A percentile compares a stretch with the other conserved stretches of the same genome.
Evolutionary conservation across 805 yeast species (phyloP).

Genomic region (Ogataea saltuana): DNA sequence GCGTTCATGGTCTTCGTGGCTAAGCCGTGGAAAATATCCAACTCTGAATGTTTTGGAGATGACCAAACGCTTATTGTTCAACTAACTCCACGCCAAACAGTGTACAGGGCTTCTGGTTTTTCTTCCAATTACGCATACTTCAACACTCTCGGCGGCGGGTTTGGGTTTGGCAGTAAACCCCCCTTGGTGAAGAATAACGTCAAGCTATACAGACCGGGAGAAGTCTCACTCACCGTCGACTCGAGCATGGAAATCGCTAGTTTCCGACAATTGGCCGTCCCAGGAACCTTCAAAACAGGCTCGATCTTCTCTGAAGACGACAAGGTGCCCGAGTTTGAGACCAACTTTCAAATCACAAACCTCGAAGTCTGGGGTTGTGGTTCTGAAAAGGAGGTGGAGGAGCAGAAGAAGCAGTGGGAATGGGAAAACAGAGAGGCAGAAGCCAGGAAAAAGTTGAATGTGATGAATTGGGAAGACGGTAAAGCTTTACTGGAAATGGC

Average conservation of each 20-base stretch:
- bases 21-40: conserved; percentile 77
- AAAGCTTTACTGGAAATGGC: conserved; percentile 87
- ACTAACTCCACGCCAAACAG: conserved; percentile 63
- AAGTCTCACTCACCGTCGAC: conserved; percentile 78
- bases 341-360: conserved; percentile 67
- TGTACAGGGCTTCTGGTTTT: conserved; percentile 38
- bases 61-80: conserved; percentile 57
- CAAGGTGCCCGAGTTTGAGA: conserved; percentile 54
- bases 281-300: conserved; percentile 50
- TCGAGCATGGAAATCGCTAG: conserved; percentile 76
- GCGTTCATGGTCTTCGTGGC: conserved; percentile 65
- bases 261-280: conserved; percentile 66
- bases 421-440: conserved; percentile 91
- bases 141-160: conserved; percentile 72
- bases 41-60: conserved; percentile 73
- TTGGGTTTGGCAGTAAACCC: conserved; percentile 78
- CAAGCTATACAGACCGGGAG: conserved; percentile 61
- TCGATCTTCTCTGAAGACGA: conserved; percentile 23
- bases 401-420: conserved; percentile 77
- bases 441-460: conserved; percentile 70
- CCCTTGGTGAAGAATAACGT: conserved; percentile 52
- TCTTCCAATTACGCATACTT: conserved; percentile 54
- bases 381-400: conserved; percentile 69
- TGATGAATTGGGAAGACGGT: conserved; percentile 72
- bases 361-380: conserved; percentile 95